phyloP scores from a whole-genome alignment of 169 alveolate genomes.

The Babesia bigemina region DNA sequence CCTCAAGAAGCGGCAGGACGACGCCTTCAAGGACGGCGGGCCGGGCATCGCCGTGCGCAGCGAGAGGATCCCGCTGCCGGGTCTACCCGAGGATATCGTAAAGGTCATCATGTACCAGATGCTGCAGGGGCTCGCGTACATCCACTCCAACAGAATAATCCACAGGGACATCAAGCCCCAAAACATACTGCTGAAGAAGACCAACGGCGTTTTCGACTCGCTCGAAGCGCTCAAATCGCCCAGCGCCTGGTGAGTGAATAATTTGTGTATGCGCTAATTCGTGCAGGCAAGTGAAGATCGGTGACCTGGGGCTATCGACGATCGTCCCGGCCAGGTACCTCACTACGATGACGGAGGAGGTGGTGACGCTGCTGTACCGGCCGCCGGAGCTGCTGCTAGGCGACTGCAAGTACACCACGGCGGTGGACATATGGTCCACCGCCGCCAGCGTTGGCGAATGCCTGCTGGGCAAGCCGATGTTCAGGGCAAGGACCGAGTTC shows the following conservation, averaged over 20 bases:
- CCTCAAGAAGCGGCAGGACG: slow-evolving; percentile 42
- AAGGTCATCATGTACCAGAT: slow-evolving; percentile 78
- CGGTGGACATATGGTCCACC: slow-evolving; percentile 79
- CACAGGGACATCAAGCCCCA: slow-evolving; percentile 81
- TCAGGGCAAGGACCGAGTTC: slow-evolving; percentile 87
- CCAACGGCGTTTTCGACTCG: slow-evolving; percentile 10
- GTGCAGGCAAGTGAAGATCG: slow-evolving; percentile 73
- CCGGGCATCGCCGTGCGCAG: background rate
- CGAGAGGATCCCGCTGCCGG: slow-evolving; percentile 72
- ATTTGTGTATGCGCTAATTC: no score
- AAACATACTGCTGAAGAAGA: slow-evolving; percentile 76
- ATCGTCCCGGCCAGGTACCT: slow-evolving; percentile 72
- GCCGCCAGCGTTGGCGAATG: slow-evolving; percentile 84
- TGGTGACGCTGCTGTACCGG: slow-evolving; percentile 76
- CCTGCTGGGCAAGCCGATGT: slow-evolving; percentile 85
- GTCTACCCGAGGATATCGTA: slow-evolving; percentile 70
- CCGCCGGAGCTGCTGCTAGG: slow-evolving; percentile 79
- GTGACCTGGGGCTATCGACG: slow-evolving; percentile 76
- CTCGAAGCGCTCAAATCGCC: slow-evolving; percentile 50
- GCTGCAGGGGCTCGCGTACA: slow-evolving; percentile 72
- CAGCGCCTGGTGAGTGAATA: slow-evolving; percentile 28
- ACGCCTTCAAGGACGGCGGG: slow-evolving; percentile 3
- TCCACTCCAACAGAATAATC: slow-evolving; percentile 75
- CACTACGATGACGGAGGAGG: slow-evolving; percentile 76
- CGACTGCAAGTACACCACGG: slow-evolving; percentile 68